phyloP scores from a whole-genome alignment of 2,329 filamentous ascomycete species.

The Coniochaeta prunicola region DNA sequence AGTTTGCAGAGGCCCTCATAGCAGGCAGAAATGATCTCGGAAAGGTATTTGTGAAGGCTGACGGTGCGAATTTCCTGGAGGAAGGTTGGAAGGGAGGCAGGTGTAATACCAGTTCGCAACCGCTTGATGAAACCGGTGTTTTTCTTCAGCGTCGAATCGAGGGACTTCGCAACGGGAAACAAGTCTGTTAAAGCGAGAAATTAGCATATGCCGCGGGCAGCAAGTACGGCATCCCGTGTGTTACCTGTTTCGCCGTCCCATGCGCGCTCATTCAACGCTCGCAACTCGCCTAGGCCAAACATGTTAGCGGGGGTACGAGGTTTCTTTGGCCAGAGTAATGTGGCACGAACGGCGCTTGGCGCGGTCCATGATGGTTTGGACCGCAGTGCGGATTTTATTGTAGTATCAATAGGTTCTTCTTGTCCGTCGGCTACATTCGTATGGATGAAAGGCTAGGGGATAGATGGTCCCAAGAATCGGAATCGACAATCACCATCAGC shows the following conservation, averaged over 20 bases:
- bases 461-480: constrained; percentile 30
- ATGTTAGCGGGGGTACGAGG: constrained; percentile 13
- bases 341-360: constrained; percentile 50
- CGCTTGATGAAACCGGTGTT: constrained; percentile 98
- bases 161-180: constrained; percentile 67
- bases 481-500: constrained; percentile 31
- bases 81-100: constrained; percentile 74
- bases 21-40: constrained; percentile 92
- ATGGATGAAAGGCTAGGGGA: constrained; percentile 28
- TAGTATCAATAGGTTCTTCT: constrained; percentile 12
- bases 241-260: constrained; percentile 87
- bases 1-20: constrained; percentile 90
- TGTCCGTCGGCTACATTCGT: constrained; percentile 38
- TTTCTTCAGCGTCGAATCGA: constrained; percentile 95
- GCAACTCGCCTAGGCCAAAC: constrained; percentile 66
- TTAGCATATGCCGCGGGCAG: constrained; percentile 5
- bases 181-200: constrained; percentile 49
- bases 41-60: constrained; percentile 92
- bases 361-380: constrained; percentile 51
- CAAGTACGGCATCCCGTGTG: constrained; percentile 4
- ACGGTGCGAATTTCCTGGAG: constrained; percentile 83
- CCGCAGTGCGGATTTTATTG: constrained; percentile 23
- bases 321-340: background rate
- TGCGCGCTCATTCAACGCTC: constrained; percentile 76
- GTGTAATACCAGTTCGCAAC: constrained; percentile 79